These are phyloP conservation scores for Syzygium syzygioides DNA, from an alignment of 441 rosid species.

Conservation along the genomic window DNA sequence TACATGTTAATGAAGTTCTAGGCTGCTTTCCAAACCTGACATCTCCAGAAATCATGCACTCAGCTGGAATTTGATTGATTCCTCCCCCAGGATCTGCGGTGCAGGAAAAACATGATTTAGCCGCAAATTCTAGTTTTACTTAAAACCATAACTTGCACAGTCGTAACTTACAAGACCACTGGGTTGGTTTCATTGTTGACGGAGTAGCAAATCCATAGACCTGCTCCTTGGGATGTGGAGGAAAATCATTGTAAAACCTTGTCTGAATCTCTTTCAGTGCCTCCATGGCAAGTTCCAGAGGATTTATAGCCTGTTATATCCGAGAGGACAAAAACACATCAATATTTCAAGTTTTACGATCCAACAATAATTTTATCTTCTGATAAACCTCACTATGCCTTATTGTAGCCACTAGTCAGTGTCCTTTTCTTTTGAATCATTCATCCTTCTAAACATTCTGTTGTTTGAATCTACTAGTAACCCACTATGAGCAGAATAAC, in stretches of 20 bases:
- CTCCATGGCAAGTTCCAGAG: conserved; percentile 87
- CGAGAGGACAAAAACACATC: neutral
- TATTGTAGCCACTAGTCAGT: neutral
- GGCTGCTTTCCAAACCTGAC: conserved; percentile 51
- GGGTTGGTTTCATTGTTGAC: conserved; percentile 97
- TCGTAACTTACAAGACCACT: conserved; percentile 72
- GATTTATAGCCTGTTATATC: conserved; percentile 69
- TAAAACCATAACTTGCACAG: neutral
- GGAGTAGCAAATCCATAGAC: conserved; percentile 89
- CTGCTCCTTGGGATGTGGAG: conserved; percentile 69
- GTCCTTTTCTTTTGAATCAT: neutral
- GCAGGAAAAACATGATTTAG: conserved; percentile 5
- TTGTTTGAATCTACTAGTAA: neutral
- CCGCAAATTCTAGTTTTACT: neutral
- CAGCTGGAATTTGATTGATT: conserved; percentile 92
- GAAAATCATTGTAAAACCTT: conserved; percentile 80
- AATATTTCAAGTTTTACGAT: neutral
- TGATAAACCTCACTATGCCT: neutral
- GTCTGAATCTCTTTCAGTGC: conserved; percentile 70
- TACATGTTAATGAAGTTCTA: neutral
- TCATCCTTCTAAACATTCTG: neutral
- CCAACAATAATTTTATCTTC: neutral
- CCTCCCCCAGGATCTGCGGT: conserved; percentile 94
- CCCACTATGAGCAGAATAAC: neutral
- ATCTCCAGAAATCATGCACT: conserved; percentile 80